Percentiles rank a stretch among this genome's conserved stretches.
phyloP scores from a whole-genome alignment of 1,284 basidiomycete species.

The Trichosporon faecale region DNA sequence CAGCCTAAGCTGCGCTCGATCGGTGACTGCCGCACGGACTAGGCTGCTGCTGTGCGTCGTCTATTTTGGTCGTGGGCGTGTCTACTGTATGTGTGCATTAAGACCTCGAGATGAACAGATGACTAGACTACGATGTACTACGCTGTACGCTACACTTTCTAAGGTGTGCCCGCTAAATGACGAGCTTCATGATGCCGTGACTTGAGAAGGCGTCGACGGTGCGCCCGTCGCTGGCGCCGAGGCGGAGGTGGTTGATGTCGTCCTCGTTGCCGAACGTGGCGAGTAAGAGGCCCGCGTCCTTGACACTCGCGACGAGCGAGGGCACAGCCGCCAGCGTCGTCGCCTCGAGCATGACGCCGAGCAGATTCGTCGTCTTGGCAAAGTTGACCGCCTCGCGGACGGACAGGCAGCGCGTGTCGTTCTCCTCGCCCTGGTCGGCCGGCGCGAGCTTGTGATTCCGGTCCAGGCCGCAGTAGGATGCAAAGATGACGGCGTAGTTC shows the following conservation, averaged over 20 bases:
- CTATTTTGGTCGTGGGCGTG: no score
- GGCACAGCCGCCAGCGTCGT: constrained; percentile 74
- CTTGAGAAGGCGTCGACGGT: constrained; percentile 50
- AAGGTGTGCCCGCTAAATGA: constrained; percentile 22
- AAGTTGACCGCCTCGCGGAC: constrained; percentile 91
- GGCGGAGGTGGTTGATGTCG: constrained; percentile 48
- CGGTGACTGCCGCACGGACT: no score
- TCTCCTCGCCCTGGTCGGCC: constrained; percentile 51
- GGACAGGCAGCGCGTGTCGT: constrained; percentile 61
- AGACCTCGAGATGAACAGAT: no score
- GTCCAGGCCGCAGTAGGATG: constrained; percentile 75
- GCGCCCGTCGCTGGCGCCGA: constrained; percentile 42
- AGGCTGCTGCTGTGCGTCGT: no score
- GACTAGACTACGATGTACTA: no score
- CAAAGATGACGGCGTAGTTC: constrained; percentile 96
- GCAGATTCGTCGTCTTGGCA: constrained; percentile 85
- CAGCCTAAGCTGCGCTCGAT: no score
- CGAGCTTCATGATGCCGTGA: constrained; percentile 38
- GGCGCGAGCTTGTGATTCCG: constrained; percentile 39
- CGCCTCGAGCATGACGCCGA: constrained; percentile 90
- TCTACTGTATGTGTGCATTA: no score
- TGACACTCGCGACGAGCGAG: constrained; percentile 76
- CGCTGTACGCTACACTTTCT: no score
- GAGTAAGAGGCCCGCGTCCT: constrained; percentile 81
- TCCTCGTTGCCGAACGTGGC: constrained; percentile 67